Base-by-base conservation (phyloP, 441 rosid genomes). In the Adansonia grandidieri region DNA sequence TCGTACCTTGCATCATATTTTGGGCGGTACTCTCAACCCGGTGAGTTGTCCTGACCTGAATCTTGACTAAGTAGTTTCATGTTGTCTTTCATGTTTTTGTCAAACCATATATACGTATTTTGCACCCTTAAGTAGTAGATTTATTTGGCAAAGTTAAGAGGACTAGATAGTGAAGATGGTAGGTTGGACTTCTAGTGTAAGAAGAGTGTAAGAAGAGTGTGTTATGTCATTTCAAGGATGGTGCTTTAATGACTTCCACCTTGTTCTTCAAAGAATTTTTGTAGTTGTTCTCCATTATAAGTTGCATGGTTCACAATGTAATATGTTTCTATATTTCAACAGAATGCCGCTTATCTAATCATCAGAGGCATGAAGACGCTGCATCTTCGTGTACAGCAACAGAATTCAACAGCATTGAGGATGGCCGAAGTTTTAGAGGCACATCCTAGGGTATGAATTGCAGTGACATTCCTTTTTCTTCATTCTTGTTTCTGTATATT, bases 401-500 rank as follows among this genome's bases (percentile, higher is more conserved):
- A 96, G 80, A 96, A 96, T 81, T 88, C 90, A 20, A 94, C 99
- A 28, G 99, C 94, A 63, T 74, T 87, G 79, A 88, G 92, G 97
- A 93, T 96, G 97, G 98, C 99, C 94, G 77, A 92, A 86, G 71
- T 96, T 94, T 96, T 96, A 93, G 98, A 96, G 98, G 99, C 92
- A 81, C 99, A 96, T 96, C 98, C 98, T 73, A 96, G 90, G 97
- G 98, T 93, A 82, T 75, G 73, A 65, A 73, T 68, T 47, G 14
- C 42, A 11, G 6, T 32, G 9, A 4, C 6, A 48, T 17, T 5
- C 40, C 47, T 48, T 20, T 47, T 9, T 3, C 2, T 54, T 1
- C 15, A 53, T 53, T 50, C 24, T 5, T 63, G 19, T 64, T 32
- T 51, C 47, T 42, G 9, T 48, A 66, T 53, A 5, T 61, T 45